These are phyloP conservation scores for Arctium minus DNA, from an alignment of 129 eudicot species.

Conservation along the genomic window DNA sequence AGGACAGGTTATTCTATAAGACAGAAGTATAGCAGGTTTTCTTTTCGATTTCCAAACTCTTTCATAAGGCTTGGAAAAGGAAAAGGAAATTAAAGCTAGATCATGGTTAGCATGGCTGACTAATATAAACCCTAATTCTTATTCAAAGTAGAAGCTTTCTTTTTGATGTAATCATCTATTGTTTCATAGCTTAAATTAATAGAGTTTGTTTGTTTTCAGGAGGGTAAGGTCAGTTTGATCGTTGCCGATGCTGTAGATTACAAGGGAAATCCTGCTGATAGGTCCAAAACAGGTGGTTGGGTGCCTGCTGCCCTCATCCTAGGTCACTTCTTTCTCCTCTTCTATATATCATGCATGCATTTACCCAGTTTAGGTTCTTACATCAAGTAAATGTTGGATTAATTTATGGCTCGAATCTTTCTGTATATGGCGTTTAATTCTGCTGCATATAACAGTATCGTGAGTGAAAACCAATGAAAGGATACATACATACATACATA, in stretches of 20 bases:
- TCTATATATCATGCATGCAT: constrained; percentile 5
- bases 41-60: constrained; percentile 18
- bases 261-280: constrained; percentile 80
- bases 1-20: constrained; percentile 15
- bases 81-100: background rate
- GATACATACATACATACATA: background rate
- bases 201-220: constrained; percentile 34
- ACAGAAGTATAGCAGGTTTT: background rate
- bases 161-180: background rate
- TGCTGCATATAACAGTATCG: background rate
- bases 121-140: background rate
- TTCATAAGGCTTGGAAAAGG: constrained; percentile 1
- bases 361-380: background rate
- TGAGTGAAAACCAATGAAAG: background rate
- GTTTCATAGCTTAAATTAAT: background rate
- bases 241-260: constrained; percentile 75
- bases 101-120: constrained; percentile 34
- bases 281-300: constrained; percentile 93
- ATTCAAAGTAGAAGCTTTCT: background rate
- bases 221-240: constrained; percentile 53
- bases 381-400: too few relatives aligned
- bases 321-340: constrained; percentile 44
- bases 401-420: background rate
- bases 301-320: constrained; percentile 81
- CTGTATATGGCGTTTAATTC: background rate